phyloP scores from a whole-genome alignment of 208 protist genomes.

The Leishmania amazonensis region DNA sequence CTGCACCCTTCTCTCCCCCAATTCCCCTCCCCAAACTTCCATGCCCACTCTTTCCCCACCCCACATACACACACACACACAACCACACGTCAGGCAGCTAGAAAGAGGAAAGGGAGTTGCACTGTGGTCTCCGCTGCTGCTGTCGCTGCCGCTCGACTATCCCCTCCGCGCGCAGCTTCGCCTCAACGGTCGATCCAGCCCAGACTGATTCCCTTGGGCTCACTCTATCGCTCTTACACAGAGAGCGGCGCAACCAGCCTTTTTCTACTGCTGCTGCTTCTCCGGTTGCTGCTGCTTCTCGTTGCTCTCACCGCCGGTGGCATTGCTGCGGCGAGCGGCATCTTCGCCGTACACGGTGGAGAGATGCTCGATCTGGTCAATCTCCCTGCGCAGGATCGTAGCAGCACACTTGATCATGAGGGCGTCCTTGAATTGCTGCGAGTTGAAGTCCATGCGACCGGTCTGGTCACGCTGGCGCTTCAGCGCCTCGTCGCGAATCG shows the following conservation, averaged over 20 bases:
- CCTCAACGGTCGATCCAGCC: not conserved
- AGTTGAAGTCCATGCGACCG: constrained; percentile 72
- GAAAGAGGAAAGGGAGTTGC: not conserved
- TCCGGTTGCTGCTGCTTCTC: constrained; percentile 26
- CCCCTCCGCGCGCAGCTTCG: not conserved
- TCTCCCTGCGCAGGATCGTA: constrained; percentile 53
- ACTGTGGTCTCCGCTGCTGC: not conserved
- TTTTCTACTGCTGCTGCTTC: constrained; percentile 20
- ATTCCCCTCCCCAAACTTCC: not conserved
- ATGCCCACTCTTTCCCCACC: not conserved
- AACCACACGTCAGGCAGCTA: not conserved
- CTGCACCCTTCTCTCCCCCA: not conserved
- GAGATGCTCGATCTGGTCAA: constrained; percentile 61
- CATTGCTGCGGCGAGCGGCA: constrained; percentile 21
- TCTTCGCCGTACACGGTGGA: constrained; percentile 42
- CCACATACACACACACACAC: not conserved
- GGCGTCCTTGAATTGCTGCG: constrained; percentile 77
- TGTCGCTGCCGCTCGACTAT: too few species aligned
- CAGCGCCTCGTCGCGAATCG: constrained; percentile 47
- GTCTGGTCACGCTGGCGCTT: constrained; percentile 48
- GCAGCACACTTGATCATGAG: constrained; percentile 86
- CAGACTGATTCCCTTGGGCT: not conserved
- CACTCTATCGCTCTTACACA: constrained; percentile 4
- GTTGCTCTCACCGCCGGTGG: constrained; percentile 20
- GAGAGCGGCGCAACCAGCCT: not conserved